Base-by-base conservation (phyloP, 164 flowering plant species). In the Umbilicus rupestris region DNA sequence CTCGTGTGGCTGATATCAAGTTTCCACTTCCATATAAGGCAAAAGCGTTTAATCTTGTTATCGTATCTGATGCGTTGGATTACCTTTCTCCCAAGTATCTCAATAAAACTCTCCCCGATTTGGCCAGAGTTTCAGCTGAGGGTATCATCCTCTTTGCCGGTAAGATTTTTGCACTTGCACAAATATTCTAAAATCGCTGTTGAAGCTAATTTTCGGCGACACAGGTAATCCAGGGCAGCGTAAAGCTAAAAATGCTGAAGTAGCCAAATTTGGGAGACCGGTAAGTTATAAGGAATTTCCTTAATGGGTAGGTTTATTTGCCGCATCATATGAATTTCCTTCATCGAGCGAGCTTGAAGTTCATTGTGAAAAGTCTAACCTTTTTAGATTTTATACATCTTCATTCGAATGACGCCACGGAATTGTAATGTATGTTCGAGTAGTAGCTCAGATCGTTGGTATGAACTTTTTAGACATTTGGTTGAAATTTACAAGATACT, bases 31-130 rank as follows among this genome's bases (percentile, higher is more conserved):
- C 66, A 22, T 64, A 64, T 41, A 64, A 16, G 33, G 16, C 66
- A 12, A 63, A 63, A 39, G 39, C 66, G n/a, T 63, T 63, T 63
- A 35, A 39, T 33, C 66, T 63, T 2, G 66, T 63, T 17, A 39
- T 63, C 15, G 66, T 24, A 4, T 19, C 66, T n/a, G 90, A 85
- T 77, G 81, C 90, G 35, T 50, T 85, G 71, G 90, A 85, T 69
- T 85, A 85, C 81, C 73, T 85, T 50, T 85, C 90, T 46, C 87
- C 90, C 30, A 83, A 77, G 67, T 83, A 83, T 68, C 82, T 85
- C 37, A 60, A 60, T 19, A 60, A 31, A 39, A 60, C 64, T 3
- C 64, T 60, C 11, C 64, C 64, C 20, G 30, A 85, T 83, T 68
- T 85, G 70, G 86, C 86, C 9, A 74, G 85, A 73, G 77, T 86